Evolutionary conservation across 257 asterid species (phyloP), one percentile per base, ranked within the genome.

Genomic region (Ilex asprella): DNA sequence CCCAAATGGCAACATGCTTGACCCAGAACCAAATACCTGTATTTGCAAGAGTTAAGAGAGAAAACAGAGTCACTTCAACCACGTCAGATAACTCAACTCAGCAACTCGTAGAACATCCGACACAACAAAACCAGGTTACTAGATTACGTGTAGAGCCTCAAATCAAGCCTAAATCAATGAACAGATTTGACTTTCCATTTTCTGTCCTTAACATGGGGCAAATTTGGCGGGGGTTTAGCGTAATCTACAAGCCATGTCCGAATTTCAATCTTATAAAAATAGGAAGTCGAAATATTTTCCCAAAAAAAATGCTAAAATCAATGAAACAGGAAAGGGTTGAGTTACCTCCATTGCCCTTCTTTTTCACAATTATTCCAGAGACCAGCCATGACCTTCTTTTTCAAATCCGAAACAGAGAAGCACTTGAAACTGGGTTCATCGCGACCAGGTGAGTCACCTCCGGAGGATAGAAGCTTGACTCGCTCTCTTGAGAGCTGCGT

Each of bases 271-370:
- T 21, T 21, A 21, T 21, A 21, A 21, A 21, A 21, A 21, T 21
- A 21, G 27, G 27, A 21, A 21, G 27, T 41, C 1, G 47, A 41
- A 41, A 41, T 41, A 6, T 7, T 6, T 6, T 6, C 1, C 12
- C 7, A 6, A 39, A 54, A 7, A 7, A 14, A 5, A 32, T 50
- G 29, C 14, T 63, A 15, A 13, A 31, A 29, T 16, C 16, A 14
- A 59, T 10, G 58, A 47, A 61, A 32, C 16, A 41, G 2, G 55
- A 54, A 49, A 15, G 64, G 59, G 16, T 6, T 35, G 62, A 31
- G 1, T 6, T 75, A 91, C 98, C 98, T 88, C 98, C 98, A 91
- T 55, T 81, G 94, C 46, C 86, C 92, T 8, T 35, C 41, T 67
- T 79, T 85, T n/a, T 87, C 87, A 44, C 76, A 84, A 61, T 73